Evolutionary conservation across 164 flowering plant species (phyloP), one percentile per base, ranked within the genome.

Genomic region (Stephania japonica): DNA sequence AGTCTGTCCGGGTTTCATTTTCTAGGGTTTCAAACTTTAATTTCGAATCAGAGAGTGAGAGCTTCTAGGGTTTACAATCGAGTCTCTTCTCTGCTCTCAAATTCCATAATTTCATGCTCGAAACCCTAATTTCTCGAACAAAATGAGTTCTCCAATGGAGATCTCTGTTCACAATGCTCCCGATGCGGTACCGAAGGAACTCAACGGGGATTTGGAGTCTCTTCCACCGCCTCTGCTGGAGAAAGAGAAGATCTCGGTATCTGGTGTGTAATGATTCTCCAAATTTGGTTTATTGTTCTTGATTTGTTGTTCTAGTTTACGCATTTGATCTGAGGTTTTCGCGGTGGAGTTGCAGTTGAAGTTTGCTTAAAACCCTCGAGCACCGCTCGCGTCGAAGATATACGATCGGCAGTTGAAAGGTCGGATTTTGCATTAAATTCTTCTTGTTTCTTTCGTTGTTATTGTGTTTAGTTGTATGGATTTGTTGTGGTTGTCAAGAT

Each of bases 301-400:
- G 27, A 14, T 21, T 63, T 5, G 16, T 72, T 38, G 14, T 19
- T 67, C 19, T 70, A 21, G 24, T 67, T 68, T 75, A 65, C 44
- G 61, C 16, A 6, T 43, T 49, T 41, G 43, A 42, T 47, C 68
- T 73, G 69, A n/a, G 12, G 32, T 44, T 63, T 68, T 27, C 62
- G 42, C 6, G 62, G 3, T 67, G 26, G 69, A 23, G 13, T 72
- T 78, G 80, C 79, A 95, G 99, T 95, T 82, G 99, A 95, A 83
- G 97, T 91, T 38, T 91, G 93, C 84, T 80, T 95, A 74, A 90
- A 88, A 56, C 78, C 92, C 14, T 87, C 97, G 0, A 93, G 98
- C 78, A 87, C 97, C 10, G 97, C 98, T 75, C 81, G 87, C n/a
- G 43, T 69, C 5, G 92, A 84, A 10, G 92, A 95, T 77, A 90